These are phyloP conservation scores for Phytophthora ramorum DNA, from an alignment of 352 stramenopile species.

Conservation along the genomic window DNA sequence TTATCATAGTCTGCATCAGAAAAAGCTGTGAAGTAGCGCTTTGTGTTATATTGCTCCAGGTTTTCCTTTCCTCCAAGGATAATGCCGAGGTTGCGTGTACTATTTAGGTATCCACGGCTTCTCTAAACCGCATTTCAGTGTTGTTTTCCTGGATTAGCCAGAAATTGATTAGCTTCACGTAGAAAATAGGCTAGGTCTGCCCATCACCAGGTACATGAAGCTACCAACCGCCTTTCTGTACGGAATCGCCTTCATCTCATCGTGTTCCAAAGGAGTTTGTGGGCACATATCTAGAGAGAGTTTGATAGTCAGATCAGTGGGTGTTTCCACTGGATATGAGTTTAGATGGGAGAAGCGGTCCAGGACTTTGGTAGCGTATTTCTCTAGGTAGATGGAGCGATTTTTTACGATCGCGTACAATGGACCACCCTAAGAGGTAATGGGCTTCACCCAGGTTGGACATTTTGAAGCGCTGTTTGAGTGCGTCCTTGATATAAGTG, in stretches of 20 bases:
- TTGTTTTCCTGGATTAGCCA: conserved; percentile 17
- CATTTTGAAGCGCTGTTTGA: conserved; percentile 25
- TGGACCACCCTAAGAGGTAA: conserved; percentile 23
- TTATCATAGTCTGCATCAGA: conserved; percentile 32
- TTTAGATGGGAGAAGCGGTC: too few relatives aligned
- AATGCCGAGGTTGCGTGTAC: conserved; percentile 20
- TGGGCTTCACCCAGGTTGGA: conserved; percentile 18
- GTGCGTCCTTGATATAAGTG: too few relatives aligned
- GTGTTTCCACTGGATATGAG: too few relatives aligned
- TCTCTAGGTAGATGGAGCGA: conserved; percentile 25
- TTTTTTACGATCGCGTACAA: conserved; percentile 19
- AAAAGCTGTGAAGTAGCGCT: conserved; percentile 8
- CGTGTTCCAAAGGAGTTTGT: too few relatives aligned
- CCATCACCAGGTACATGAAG: conserved; percentile 28
- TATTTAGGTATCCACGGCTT: conserved; percentile 21
- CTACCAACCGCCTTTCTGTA: too few relatives aligned
- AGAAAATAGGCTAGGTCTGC: conserved; percentile 22
- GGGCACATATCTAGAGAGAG: too few relatives aligned
- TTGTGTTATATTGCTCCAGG: background rate
- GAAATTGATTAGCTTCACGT: conserved; percentile 28
- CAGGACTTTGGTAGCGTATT: conserved; percentile 28
- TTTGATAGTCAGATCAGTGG: too few relatives aligned
- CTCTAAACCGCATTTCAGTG: conserved; percentile 31
- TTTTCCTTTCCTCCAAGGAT: conserved; percentile 4
- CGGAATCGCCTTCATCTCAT: too few relatives aligned